phyloP scores from a whole-genome alignment of 202 grass and related monocot genomes.

The Panicum hallii region DNA sequence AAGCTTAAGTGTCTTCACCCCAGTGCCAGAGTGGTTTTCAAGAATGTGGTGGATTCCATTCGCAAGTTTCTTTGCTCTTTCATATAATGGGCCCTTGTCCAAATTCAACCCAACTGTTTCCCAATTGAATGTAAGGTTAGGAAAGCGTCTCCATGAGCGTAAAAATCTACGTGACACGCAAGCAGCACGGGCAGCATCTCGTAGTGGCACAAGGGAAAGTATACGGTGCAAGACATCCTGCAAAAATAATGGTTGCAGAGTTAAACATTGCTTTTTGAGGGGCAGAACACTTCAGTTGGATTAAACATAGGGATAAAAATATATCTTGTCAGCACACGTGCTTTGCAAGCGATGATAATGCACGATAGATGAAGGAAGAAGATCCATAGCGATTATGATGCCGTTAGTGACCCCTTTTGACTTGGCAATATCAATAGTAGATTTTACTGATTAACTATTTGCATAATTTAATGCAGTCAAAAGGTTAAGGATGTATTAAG shows the following conservation, averaged over 20 bases:
- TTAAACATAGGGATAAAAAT: not conserved
- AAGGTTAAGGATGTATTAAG: not conserved
- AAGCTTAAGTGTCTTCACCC: conserved; percentile 34
- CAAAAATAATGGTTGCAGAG: not conserved
- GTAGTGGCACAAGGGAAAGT: conserved; percentile 5
- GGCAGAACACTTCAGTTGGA: not conserved
- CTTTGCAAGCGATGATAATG: not conserved
- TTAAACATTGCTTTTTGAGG: not conserved
- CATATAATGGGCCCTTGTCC: not conserved
- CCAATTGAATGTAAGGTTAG: conserved; percentile 17
- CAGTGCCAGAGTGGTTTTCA: conserved; percentile 25
- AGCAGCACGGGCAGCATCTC: conserved; percentile 12
- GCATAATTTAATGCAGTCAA: too few species aligned
- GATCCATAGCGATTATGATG: too few species aligned
- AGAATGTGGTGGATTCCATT: not conserved
- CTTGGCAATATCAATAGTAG: too few species aligned
- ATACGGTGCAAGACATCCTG: conserved; percentile 30
- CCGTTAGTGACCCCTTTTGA: too few species aligned
- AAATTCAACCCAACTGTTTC: not conserved
- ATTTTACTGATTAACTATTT: too few species aligned
- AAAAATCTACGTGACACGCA: conserved; percentile 6
- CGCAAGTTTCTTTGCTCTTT: not conserved
- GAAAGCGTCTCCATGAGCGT: conserved; percentile 31
- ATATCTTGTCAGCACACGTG: not conserved
- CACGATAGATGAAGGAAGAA: not conserved